Base-by-base conservation (phyloP, 768 basidiomycete genomes). In the Russula lepida region DNA sequence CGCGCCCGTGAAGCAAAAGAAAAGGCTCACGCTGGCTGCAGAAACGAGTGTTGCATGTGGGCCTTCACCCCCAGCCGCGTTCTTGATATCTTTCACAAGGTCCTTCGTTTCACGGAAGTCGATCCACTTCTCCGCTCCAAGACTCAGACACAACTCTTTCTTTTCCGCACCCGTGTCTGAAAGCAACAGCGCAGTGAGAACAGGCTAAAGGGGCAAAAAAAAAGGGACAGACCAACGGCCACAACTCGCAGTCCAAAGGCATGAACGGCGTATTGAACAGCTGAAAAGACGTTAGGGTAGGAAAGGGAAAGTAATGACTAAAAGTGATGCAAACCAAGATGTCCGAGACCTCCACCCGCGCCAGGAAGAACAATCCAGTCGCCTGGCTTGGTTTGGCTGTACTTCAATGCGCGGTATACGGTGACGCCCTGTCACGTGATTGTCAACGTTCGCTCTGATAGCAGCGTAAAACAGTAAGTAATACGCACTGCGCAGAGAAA, bases 371-470 rank as follows among this genome's bases (percentile, higher is more conserved):
- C 85, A 62, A 90, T 76, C 83, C 84, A 89, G 58, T 95, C 83
- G 32, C 90, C 88, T 8, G 84, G 79, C 30, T 73, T 76, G 7
- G 83, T 78, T 56, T 81, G 74, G 54, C 82, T 80, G 70, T 86
- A 79, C 72, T 93, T 94, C 66, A 95, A 74, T 0, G 90, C 92
- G 60, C 89, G 86, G 69, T 92, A 95, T 1, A 89, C 89, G 3
- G 92, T 94, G 23, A 95, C 76, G 49, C 89, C 89, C 85, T 86
- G 43, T 27, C 12, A 62, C 11, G 19, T 8, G 11, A 54, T 44
- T 23, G 9, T 48, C 48, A 61, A 37, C 23, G 19, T 4, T 37
- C 8, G 19, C 13, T 7, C 33, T 13, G 6, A 27, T 30, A 51
- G 30, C 28, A n/a, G n/a, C n/a, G n/a, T n/a, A 49, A 30, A 19